Percentiles rank a stretch among this genome's conserved stretches.
These are phyloP conservation scores for Neophaeococcomyces mojaviensis DNA, from an alignment of 2,329 filamentous ascomycete genomes.

Conservation along the genomic window DNA sequence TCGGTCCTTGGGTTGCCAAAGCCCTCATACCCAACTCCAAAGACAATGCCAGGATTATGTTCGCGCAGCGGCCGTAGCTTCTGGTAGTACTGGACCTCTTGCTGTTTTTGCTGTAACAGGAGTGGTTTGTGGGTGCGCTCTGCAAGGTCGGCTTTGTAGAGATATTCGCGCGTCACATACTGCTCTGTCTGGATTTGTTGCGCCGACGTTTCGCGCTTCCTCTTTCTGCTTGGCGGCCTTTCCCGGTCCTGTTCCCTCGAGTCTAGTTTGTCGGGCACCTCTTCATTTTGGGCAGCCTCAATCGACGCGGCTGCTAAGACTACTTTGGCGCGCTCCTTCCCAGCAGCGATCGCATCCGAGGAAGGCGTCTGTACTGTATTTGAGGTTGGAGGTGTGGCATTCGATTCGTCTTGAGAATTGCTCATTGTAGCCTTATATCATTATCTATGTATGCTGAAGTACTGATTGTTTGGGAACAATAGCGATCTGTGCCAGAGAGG, in stretches of 20 bases:
- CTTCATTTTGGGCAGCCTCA: constrained; percentile 25
- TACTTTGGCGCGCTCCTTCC: constrained; percentile 54
- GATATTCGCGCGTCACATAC: constrained; percentile 58
- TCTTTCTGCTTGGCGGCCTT: constrained; percentile 28
- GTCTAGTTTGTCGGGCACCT: constrained; percentile 26
- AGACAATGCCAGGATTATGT: constrained; percentile 51
- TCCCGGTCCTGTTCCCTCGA: constrained; percentile 24
- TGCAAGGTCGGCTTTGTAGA: constrained; percentile 48
- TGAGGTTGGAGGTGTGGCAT: background rate
- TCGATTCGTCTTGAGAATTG: background rate
- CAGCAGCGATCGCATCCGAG: constrained; percentile 46
- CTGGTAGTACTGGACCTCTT: constrained; percentile 64
- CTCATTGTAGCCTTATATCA: constrained; percentile 6
- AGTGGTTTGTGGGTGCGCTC: constrained; percentile 48
- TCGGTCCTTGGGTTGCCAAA: constrained; percentile 85
- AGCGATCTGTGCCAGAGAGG: background rate
- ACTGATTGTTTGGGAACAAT: background rate
- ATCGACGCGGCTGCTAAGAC: constrained; percentile 47
- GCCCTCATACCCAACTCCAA: constrained; percentile 71
- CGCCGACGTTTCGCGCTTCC: constrained; percentile 41
- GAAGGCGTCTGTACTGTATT: background rate
- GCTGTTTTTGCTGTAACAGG: constrained; percentile 55
- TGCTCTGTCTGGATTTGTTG: constrained; percentile 51
- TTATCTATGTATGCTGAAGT: background rate
- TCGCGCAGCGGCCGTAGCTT: constrained; percentile 53